phyloP scores from a whole-genome alignment of 768 basidiomycete genomes.

The Tricholoma terreum region DNA sequence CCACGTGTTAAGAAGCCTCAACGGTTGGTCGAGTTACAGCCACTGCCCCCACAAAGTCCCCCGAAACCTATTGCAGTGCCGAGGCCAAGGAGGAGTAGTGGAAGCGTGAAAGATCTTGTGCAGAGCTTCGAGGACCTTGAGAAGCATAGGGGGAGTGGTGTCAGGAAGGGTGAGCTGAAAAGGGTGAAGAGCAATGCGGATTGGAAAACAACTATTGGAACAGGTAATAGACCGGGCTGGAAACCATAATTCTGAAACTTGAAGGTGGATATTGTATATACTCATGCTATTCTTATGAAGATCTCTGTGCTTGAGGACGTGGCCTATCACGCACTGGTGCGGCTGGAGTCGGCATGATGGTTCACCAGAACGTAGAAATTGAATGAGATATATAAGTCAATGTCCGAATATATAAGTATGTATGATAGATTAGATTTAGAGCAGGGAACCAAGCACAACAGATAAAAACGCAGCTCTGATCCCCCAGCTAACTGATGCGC shows the following conservation, averaged over 20 bases:
- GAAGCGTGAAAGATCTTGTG: constrained; percentile 73
- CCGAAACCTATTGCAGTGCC: constrained; percentile 17
- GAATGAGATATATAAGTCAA: not conserved
- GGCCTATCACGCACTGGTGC: too few relatives aligned
- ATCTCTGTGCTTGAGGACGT: too few relatives aligned
- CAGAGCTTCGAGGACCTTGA: constrained; percentile 51
- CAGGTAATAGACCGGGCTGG: constrained; percentile 13
- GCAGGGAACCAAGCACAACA: constrained; percentile 9
- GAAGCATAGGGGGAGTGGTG: constrained; percentile 26
- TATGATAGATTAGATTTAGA: not conserved
- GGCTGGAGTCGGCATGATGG: too few relatives aligned
- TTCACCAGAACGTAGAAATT: too few relatives aligned
- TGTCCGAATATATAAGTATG: not conserved
- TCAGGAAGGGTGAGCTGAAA: constrained; percentile 25
- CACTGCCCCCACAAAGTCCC: constrained; percentile 30
- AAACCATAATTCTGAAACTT: constrained; percentile 7
- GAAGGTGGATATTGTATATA: not conserved
- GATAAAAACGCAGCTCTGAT: constrained; percentile 7
- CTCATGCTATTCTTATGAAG: too few relatives aligned
- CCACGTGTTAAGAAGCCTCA: constrained; percentile 39
- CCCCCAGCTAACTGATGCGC: constrained; percentile 7
- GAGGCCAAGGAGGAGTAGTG: constrained; percentile 57
- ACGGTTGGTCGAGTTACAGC: constrained; percentile 56
- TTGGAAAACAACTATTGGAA: constrained; percentile 19
- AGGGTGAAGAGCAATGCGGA: constrained; percentile 35